A percentile compares a stretch with the other conserved stretches of the same genome.
phyloP scores from a whole-genome alignment of 2,329 filamentous ascomycete genomes.

The Verticillium tricorpus region DNA sequence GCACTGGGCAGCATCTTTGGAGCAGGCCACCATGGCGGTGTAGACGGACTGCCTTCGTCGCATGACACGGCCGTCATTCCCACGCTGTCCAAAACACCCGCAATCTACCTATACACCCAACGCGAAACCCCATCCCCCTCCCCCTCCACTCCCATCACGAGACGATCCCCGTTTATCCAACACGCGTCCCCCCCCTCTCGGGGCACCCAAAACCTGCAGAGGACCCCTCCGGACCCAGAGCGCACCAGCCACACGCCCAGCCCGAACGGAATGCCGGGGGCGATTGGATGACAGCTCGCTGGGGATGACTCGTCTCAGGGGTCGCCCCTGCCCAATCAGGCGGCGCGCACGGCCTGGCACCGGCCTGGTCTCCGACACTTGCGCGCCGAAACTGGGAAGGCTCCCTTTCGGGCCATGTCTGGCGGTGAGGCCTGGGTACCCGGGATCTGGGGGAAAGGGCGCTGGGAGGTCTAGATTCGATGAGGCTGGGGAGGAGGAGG shows the following conservation, averaged over 20 bases:
- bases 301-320: slow-evolving; percentile 2
- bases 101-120: not conserved
- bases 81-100: not conserved
- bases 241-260: not conserved
- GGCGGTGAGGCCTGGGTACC: not conserved
- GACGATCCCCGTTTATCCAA: not conserved
- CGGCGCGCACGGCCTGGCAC: not conserved
- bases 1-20: not conserved
- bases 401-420: not conserved
- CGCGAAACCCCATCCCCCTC: not conserved
- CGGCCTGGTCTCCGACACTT: slow-evolving; percentile 1
- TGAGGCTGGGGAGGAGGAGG: not conserved
- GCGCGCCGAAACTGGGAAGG: not conserved
- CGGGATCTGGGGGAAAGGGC: not conserved
- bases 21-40: not conserved
- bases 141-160: not conserved
- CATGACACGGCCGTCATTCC: not conserved
- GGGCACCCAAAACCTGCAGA: not conserved
- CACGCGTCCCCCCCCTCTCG: not conserved
- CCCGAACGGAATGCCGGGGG: not conserved
- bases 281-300: not conserved
- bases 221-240: not conserved
- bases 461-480: not conserved
- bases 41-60: not conserved
- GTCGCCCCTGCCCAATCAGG: not conserved